These are phyloP conservation scores for Aspergillus avenaceus DNA, from an alignment of 495 filamentous ascomycete genomes.

Conservation along the genomic window DNA sequence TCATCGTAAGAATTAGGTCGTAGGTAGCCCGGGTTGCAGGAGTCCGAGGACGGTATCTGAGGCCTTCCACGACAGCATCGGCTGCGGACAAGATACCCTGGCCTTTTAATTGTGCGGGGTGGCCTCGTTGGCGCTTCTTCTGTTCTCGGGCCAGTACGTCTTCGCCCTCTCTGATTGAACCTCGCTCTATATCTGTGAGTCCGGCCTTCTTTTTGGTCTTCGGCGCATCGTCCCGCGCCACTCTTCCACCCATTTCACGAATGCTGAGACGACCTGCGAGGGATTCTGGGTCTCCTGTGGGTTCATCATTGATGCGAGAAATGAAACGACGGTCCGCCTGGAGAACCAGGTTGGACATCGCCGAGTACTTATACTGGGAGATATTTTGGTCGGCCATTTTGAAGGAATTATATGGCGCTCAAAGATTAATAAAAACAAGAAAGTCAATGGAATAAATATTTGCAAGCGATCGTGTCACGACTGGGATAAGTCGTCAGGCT, in stretches of 20 bases:
- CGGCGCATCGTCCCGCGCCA: conserved; percentile 72
- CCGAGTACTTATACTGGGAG: conserved; percentile 99
- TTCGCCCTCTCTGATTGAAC: conserved; percentile 75
- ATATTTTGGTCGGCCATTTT: conserved; percentile 92
- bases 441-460: conserved; percentile 16
- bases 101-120: conserved; percentile 66
- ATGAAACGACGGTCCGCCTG: conserved; percentile 97
- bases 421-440: conserved; percentile 14
- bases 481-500: conserved; percentile 26
- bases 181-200: conserved; percentile 67
- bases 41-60: conserved; percentile 84
- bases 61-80: conserved; percentile 81
- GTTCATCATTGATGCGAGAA: conserved; percentile 86
- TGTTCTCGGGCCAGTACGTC: conserved; percentile 84
- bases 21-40: conserved; percentile 92
- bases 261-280: conserved; percentile 90
- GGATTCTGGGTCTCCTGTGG: conserved; percentile 95
- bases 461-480: conserved; percentile 24
- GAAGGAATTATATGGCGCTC: conserved; percentile 15
- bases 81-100: conserved; percentile 79
- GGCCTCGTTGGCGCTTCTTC: conserved; percentile 76
- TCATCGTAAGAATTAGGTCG: conserved; percentile 88
- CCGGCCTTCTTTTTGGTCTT: conserved; percentile 70
- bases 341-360: conserved; percentile 99
- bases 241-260: conserved; percentile 86